These are phyloP conservation scores for Diversispora eburnea DNA, from an alignment of 192 early-diverging fungal genomes.

Conservation along the genomic window DNA sequence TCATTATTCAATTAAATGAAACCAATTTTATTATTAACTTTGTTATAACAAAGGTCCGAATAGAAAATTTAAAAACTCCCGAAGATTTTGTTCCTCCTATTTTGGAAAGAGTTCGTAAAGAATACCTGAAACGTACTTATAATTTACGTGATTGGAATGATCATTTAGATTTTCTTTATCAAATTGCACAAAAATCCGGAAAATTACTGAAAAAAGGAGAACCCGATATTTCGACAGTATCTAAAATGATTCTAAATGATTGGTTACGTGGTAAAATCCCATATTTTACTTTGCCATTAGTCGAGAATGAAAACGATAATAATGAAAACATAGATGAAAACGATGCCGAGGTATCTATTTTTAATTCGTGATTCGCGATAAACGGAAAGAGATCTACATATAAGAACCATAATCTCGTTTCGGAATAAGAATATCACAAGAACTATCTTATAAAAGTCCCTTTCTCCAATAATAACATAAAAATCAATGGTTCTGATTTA, in stretches of 20 bases:
- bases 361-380: no score
- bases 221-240: conserved; percentile 84
- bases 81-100: conserved; percentile 90
- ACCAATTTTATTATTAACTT: neutral
- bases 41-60: conserved; percentile 46
- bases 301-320: conserved; percentile 30
- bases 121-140: conserved; percentile 92
- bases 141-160: conserved; percentile 82
- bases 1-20: neutral
- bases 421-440: no score
- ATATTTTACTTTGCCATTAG: conserved; percentile 82
- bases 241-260: conserved; percentile 98
- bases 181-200: conserved; percentile 82
- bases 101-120: conserved; percentile 75
- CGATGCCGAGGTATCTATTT: conserved; percentile 33
- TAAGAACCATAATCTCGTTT: no score
- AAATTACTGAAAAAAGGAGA: conserved; percentile 95
- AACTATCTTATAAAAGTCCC: no score
- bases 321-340: conserved; percentile 37
- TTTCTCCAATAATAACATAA: no score
- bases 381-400: conserved; percentile 25
- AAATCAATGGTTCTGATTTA: no score
- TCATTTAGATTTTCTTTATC: conserved; percentile 85
- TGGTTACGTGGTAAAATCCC: conserved; percentile 98
- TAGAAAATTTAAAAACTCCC: conserved; percentile 84